Evolutionary conservation across 108 stramenopile genomes (phyloP).

Genomic region (Cyclotella kingstonii): DNA sequence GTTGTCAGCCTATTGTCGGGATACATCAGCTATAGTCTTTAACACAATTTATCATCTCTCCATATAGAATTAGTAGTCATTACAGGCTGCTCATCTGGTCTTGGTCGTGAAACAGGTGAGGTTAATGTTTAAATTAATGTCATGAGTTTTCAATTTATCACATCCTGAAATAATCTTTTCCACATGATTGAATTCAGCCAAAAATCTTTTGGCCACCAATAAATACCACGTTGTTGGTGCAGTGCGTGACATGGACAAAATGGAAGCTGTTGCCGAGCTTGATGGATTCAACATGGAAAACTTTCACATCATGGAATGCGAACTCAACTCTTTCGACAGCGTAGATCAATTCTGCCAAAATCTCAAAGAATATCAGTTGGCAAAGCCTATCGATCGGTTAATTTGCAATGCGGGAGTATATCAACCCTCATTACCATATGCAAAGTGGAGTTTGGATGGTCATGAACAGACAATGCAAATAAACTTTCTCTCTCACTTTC

Average conservation of each 20-base stretch:
- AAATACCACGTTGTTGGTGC: conserved; percentile 88
- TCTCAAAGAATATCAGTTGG: conserved; percentile 62
- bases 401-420: conserved; percentile 91
- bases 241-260: conserved; percentile 83
- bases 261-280: conserved; percentile 86
- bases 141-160: background rate
- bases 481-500: conserved; percentile 86
- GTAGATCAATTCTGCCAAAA: conserved; percentile 80
- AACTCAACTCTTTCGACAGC: conserved; percentile 84
- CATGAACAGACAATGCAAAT: conserved; percentile 93
- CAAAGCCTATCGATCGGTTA: conserved; percentile 83
- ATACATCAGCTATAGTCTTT: background rate
- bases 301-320: conserved; percentile 85
- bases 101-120: conserved; percentile 74
- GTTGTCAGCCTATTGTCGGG: no score
- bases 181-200: conserved; percentile 48
- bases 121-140: no score
- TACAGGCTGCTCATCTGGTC: conserved; percentile 86
- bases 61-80: conserved; percentile 82
- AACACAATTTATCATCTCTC: conserved; percentile 1
- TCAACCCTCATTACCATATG: conserved; percentile 77
- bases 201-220: conserved; percentile 74
- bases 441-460: conserved; percentile 85
- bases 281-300: conserved; percentile 73
- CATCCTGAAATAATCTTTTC: no score